Evolutionary conservation across 306 rosid genomes (phyloP).

Genomic region (Herpetospermum pedunculosum): DNA sequence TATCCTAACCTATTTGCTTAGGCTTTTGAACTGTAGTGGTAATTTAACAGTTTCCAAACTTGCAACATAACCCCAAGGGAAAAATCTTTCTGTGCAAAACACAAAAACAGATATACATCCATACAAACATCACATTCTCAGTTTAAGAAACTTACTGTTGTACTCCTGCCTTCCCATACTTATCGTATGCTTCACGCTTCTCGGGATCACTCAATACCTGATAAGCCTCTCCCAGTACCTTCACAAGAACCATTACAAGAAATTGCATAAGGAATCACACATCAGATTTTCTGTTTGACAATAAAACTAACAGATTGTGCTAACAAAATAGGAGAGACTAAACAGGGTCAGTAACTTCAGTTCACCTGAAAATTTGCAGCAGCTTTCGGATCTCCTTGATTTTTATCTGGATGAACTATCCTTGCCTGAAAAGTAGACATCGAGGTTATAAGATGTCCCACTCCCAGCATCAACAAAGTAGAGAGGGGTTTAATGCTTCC

Average conservation of each 20-base stretch:
- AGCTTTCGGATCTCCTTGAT: slow-evolving; percentile 83
- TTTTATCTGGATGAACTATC: slow-evolving; percentile 92
- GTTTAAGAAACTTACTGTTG: slow-evolving; percentile 43
- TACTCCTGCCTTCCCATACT: slow-evolving; percentile 68
- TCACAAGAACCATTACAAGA: not conserved
- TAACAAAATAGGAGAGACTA: not conserved
- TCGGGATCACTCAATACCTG: slow-evolving; percentile 88
- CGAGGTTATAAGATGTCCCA: not conserved
- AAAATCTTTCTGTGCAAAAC: not conserved
- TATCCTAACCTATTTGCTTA: not conserved
- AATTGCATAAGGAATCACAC: not conserved
- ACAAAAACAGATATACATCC: not conserved
- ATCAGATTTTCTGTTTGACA: not conserved
- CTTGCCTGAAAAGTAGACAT: slow-evolving; percentile 51
- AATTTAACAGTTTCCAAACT: not conserved
- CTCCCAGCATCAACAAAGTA: too few species aligned
- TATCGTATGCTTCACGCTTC: slow-evolving; percentile 89
- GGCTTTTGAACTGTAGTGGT: not conserved
- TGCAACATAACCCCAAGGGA: not conserved
- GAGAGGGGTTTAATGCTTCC: too few species aligned
- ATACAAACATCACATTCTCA: not conserved
- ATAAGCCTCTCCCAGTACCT: slow-evolving; percentile 98
- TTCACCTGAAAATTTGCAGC: slow-evolving; percentile 81
- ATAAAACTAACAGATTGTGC: not conserved
- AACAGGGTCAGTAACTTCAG: not conserved